Percentiles rank a stretch among this genome's conserved stretches.
phyloP scores from a whole-genome alignment of 164 flowering plant species.

The Liquidambar formosana region DNA sequence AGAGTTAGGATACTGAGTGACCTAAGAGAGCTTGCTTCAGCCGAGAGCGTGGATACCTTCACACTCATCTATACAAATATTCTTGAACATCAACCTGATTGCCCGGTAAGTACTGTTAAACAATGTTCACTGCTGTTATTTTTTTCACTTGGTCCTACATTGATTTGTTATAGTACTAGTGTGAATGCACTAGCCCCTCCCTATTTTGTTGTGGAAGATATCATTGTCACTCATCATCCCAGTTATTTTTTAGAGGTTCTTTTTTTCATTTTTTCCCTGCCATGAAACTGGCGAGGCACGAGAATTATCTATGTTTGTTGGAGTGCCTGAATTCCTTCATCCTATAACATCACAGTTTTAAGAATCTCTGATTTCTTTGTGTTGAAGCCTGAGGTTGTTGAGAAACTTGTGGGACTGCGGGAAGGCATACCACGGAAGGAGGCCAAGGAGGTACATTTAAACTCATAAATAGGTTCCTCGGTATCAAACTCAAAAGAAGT shows the following conservation, averaged over 20 bases:
- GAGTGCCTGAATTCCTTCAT: neutral
- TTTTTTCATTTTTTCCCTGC: neutral
- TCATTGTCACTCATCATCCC: neutral
- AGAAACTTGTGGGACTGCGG: slow-evolving; percentile 80
- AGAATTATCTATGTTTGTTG: neutral
- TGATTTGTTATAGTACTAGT: no score
- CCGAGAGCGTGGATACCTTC: slow-evolving; percentile 93
- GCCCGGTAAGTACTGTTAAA: slow-evolving; percentile 69
- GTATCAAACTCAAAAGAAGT: no score
- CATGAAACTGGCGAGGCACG: neutral
- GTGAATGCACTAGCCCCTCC: no score
- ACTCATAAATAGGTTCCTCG: neutral
- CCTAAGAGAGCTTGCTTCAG: slow-evolving; percentile 95
- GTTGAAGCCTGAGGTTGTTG: slow-evolving; percentile 93
- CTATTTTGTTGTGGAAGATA: no score
- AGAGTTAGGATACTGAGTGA: slow-evolving; percentile 80
- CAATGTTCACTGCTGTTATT: neutral
- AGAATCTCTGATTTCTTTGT: neutral
- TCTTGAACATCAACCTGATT: slow-evolving; percentile 95
- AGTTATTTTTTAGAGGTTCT: neutral
- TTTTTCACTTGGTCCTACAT: neutral
- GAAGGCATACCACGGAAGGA: slow-evolving; percentile 98
- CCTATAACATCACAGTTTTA: no score
- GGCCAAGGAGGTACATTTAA: slow-evolving; percentile 79
- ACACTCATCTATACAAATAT: slow-evolving; percentile 93